These are phyloP conservation scores for Mycena leptocephala DNA, from an alignment of 768 basidiomycete species.

Conservation along the genomic window DNA sequence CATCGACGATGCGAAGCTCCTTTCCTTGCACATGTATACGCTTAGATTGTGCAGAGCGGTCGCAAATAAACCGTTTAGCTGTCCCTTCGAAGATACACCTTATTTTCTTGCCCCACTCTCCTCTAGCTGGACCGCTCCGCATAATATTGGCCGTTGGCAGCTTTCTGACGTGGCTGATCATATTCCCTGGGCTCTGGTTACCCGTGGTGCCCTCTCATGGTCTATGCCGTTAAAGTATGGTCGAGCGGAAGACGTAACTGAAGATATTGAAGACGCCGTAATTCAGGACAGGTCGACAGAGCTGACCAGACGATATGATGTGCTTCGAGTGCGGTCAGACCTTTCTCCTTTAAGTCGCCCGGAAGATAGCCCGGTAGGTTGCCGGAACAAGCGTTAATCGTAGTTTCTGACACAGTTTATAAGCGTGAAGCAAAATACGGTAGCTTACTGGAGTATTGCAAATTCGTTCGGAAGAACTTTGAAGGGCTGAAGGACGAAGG, in stretches of 20 bases:
- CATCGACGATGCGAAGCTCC: slow-evolving; percentile 62
- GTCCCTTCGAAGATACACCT: slow-evolving; percentile 66
- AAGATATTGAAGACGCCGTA: slow-evolving; percentile 73
- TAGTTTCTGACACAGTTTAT: slow-evolving; percentile 1
- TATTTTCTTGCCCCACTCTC: slow-evolving; percentile 81
- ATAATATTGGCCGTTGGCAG: slow-evolving; percentile 33
- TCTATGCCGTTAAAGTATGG: slow-evolving; percentile 63
- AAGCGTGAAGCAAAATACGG: slow-evolving; percentile 76
- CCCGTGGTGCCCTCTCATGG: slow-evolving; percentile 68
- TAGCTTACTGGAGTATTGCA: slow-evolving; percentile 79
- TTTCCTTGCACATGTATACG: slow-evolving; percentile 74
- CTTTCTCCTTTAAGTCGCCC: slow-evolving; percentile 83
- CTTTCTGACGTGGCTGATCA: slow-evolving; percentile 49
- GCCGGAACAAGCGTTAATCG: background rate
- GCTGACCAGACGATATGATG: slow-evolving; percentile 81
- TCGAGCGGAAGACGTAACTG: slow-evolving; percentile 53
- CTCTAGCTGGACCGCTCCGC: slow-evolving; percentile 53
- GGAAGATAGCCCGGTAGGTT: slow-evolving; percentile 73
- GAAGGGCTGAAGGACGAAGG: slow-evolving; percentile 71
- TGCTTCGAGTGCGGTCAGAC: slow-evolving; percentile 71
- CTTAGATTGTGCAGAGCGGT: slow-evolving; percentile 73
- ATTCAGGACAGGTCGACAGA: slow-evolving; percentile 86
- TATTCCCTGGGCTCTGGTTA: slow-evolving; percentile 79
- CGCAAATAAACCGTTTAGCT: slow-evolving; percentile 79
- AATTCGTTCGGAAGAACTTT: slow-evolving; percentile 73